Conservation (phyloP, 768 basidiomycete species). For the Megacollybia marginata region DNA sequence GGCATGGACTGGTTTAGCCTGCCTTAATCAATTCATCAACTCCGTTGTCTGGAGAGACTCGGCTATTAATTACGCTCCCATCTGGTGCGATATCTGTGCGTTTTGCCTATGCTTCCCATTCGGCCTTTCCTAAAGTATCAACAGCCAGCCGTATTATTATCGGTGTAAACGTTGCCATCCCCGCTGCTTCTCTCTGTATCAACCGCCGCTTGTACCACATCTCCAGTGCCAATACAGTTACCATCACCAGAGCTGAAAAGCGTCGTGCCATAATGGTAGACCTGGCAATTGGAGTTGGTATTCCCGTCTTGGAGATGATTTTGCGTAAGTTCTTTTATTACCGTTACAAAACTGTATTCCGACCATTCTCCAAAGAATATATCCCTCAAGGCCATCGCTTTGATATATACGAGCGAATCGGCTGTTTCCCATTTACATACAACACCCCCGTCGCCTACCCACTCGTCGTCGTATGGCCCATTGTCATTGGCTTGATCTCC, state of each 20-base stretch:
- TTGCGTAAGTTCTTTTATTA: conserved; percentile 27
- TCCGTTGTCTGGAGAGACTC: conserved; percentile 49
- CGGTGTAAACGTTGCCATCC: conserved; percentile 37
- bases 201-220: conserved; percentile 61
- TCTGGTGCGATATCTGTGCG: conserved; percentile 50
- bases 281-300: conserved; percentile 42
- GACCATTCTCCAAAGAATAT: conserved; percentile 27
- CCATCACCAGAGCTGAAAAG: conserved; percentile 42
- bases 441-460: conserved; percentile 37
- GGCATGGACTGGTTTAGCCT: conserved; percentile 40
- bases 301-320: conserved; percentile 43
- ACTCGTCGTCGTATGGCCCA: conserved; percentile 33
- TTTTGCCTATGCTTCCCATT: conserved; percentile 13
- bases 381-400: conserved; percentile 52
- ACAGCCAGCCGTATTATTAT: conserved; percentile 39
- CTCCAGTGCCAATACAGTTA: conserved; percentile 42
- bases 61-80: conserved; percentile 27
- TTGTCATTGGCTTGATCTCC: conserved; percentile 34
- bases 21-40: conserved; percentile 44
- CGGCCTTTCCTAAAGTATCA: conserved; percentile 8
- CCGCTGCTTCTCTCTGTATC: conserved; percentile 49
- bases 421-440: conserved; percentile 46
- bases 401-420: conserved; percentile 51
- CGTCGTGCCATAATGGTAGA: conserved; percentile 44
- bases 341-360: neutral